Base-by-base conservation (phyloP, 139 green algal genomes). In the Spirogloea muscicola region DNA sequence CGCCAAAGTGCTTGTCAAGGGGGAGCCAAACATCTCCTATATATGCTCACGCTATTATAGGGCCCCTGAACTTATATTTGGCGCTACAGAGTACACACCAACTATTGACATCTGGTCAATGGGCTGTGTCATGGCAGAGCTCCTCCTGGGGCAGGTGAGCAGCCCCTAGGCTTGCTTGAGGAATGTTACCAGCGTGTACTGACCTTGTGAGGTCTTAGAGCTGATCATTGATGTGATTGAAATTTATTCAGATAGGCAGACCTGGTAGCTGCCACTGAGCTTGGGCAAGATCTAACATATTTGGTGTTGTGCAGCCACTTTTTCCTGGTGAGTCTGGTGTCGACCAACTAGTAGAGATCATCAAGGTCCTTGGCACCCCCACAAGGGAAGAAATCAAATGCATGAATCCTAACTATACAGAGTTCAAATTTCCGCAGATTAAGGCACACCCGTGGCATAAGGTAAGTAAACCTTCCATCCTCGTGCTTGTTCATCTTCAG, bases 361-460 rank as follows among this genome's bases (percentile, higher is more conserved):
- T 99, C 81, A 99, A 99, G 88, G 91, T 82, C 29, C 86, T 98
- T 76, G 93, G 93, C 62, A 97, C 93, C 27, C 93, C 93, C 25
- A 92, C 85, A 1, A 80, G 89, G 2, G 92, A 97, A 83, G 91
- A 99, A 82, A 98, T 99, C 82, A 86, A 93, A 61, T 85, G 87
- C 41, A 99, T 99, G 95, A 98, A 99, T 89, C 94, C 94, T 72
- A 97, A 98, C 87, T 99, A 99, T 86, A 98, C 93, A 13, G 94
- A 99, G 86, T 96, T 98, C 87, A 97, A 96, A 84, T 96, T 97
- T 74, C 92, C 92, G 0, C 91, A 97, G 70, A 97, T 99, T 85
- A 96, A 96, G 77, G 86, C 94, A 25, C 92, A 97, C 74, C 89
- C 94, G 40, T 97, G 94, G 91, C 86, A 82, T 71, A 97, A 96